Conservation (phyloP, 208 protist genomes). For the Crithidia sp. region DNA sequence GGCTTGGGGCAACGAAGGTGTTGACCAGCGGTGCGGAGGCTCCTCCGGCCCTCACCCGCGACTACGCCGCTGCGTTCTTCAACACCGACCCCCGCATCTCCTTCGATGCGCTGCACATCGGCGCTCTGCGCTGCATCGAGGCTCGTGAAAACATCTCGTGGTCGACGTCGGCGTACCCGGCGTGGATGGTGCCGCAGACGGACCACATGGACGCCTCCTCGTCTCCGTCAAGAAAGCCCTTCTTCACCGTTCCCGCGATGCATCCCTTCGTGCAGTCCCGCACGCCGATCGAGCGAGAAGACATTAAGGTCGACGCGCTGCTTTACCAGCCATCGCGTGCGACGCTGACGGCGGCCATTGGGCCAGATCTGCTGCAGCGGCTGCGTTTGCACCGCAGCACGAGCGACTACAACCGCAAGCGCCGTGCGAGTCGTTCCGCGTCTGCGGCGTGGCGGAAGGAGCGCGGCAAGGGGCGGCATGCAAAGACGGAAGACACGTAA, state of each 20-base stretch:
- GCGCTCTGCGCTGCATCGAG: constrained; percentile 48
- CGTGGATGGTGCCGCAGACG: constrained; percentile 22
- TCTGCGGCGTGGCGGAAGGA: background rate
- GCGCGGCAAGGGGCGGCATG: constrained; percentile 5
- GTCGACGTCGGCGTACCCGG: constrained; percentile 10
- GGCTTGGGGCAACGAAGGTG: constrained; percentile 2
- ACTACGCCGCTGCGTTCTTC: constrained; percentile 60
- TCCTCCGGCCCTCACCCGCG: constrained; percentile 7
- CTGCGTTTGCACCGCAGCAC: constrained; percentile 18
- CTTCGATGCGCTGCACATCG: constrained; percentile 76
- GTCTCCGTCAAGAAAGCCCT: background rate
- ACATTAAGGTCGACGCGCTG: constrained; percentile 17
- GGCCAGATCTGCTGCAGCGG: constrained; percentile 23
- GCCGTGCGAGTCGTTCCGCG: no score
- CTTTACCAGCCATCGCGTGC: constrained; percentile 7
- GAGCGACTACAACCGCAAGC: background rate
- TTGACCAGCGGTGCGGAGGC: constrained; percentile 24
- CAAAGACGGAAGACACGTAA: no score
- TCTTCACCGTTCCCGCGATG: constrained; percentile 25
- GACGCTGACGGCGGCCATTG: constrained; percentile 17
- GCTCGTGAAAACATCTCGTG: constrained; percentile 18
- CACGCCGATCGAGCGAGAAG: constrained; percentile 14
- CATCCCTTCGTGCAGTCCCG: constrained; percentile 25
- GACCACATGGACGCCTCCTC: background rate
- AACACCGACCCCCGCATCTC: constrained; percentile 74